Conservation (phyloP, 1,139 yeast genomes). For the Taphrina wiesneri region DNA sequence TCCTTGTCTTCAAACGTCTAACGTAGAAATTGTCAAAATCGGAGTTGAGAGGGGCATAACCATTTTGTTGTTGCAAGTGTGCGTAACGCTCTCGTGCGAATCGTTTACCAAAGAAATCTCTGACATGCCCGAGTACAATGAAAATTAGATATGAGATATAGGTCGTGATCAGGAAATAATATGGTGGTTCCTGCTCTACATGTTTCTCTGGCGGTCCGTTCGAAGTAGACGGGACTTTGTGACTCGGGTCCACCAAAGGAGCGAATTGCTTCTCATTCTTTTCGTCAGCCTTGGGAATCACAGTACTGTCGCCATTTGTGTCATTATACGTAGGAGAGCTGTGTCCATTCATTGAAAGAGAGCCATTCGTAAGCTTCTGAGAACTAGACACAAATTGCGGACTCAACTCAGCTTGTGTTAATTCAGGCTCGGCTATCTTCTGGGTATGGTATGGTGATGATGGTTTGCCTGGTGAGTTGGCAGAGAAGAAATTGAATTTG, state of each 20-base stretch:
- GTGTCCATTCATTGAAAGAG: conserved; percentile 2
- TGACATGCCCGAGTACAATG: conserved; percentile 82
- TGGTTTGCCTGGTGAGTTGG: conserved; percentile 12
- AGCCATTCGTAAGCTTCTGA: not conserved
- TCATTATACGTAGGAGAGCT: not conserved
- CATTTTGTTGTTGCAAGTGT: conserved; percentile 74
- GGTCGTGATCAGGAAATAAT: conserved; percentile 73
- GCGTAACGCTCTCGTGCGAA: conserved; percentile 66
- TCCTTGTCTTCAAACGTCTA: conserved; percentile 83
- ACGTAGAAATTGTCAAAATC: conserved; percentile 92
- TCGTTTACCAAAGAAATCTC: conserved; percentile 80
- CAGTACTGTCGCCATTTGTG: conserved; percentile 26
- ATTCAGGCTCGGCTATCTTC: conserved; percentile 17
- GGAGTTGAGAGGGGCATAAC: conserved; percentile 94
- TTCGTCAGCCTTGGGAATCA: conserved; percentile 17
- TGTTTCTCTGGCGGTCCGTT: conserved; percentile 35
- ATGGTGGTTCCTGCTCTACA: conserved; percentile 79
- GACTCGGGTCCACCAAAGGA: conserved; percentile 39
- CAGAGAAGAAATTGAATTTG: conserved; percentile 18
- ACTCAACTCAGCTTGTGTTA: conserved; percentile 7
- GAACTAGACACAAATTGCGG: not conserved
- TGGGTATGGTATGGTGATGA: conserved; percentile 13
- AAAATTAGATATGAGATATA: conserved; percentile 79
- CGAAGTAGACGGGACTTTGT: conserved; percentile 39
- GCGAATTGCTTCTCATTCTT: conserved; percentile 37